Conservation (phyloP, 768 basidiomycete species). For the Phaeolepiota aurea region DNA sequence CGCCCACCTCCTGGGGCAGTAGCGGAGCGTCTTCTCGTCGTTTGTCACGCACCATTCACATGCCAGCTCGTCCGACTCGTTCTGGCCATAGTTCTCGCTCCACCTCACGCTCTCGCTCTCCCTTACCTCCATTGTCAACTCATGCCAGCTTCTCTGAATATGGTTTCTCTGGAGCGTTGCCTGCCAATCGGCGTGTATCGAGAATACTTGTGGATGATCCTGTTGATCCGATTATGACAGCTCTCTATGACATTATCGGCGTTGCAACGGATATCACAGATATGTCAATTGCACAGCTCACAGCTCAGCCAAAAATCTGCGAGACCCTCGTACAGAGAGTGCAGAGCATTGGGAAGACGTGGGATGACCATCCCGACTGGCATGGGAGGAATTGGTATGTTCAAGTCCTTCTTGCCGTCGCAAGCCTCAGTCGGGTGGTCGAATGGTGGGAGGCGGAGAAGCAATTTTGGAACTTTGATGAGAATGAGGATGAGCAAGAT, state of each 20-base stretch:
- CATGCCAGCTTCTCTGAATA: constrained; percentile 63
- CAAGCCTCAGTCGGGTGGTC: constrained; percentile 90
- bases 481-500: constrained; percentile 81
- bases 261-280: constrained; percentile 93
- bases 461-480: constrained; percentile 99
- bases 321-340: constrained; percentile 84
- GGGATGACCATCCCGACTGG: constrained; percentile 99
- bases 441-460: constrained; percentile 99
- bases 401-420: constrained; percentile 90
- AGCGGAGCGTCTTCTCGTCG: constrained; percentile 61
- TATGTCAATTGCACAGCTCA: constrained; percentile 81
- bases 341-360: constrained; percentile 85
- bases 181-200: constrained; percentile 66
- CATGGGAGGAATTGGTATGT: constrained; percentile 98
- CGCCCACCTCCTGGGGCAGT: constrained; percentile 46
- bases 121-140: constrained; percentile 63
- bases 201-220: constrained; percentile 81
- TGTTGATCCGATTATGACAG: constrained; percentile 81
- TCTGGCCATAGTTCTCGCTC: constrained; percentile 88
- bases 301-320: constrained; percentile 77
- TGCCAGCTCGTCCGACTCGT: constrained; percentile 52
- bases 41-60: constrained; percentile 80
- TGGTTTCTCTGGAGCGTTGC: constrained; percentile 25
- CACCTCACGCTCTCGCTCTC: constrained; percentile 90
- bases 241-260: constrained; percentile 85